Evolutionary conservation across 345 rosid genomes (phyloP).

Genomic region (Abelmoschus esculentus): DNA sequence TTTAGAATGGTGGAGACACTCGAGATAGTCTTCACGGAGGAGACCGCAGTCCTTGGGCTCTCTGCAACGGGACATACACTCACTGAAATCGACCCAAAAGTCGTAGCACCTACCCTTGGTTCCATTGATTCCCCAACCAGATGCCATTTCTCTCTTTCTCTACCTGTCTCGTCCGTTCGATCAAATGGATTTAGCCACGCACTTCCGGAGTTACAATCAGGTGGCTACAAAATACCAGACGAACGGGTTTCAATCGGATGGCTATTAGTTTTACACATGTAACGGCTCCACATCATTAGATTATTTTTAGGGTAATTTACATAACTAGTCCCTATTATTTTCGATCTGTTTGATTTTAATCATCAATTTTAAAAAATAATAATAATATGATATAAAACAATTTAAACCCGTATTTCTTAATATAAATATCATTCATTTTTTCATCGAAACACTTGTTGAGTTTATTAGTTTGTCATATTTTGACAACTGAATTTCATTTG

Average conservation of each 20-base stretch:
- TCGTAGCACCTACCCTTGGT: constrained; percentile 94
- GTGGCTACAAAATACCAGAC: neutral
- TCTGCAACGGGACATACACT: constrained; percentile 88
- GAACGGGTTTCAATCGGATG: neutral
- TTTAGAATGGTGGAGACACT: constrained; percentile 99
- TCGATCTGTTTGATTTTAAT: too few relatives aligned
- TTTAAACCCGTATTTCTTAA: too few relatives aligned
- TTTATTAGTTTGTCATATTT: too few relatives aligned
- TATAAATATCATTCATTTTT: too few relatives aligned
- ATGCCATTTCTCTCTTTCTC: constrained; percentile 46
- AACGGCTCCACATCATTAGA: neutral
- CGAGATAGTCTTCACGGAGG: constrained; percentile 91
- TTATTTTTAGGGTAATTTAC: too few relatives aligned
- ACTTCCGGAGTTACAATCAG: neutral
- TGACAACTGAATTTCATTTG: too few relatives aligned
- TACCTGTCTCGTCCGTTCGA: neutral
- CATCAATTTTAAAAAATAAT: too few relatives aligned
- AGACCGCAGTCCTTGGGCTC: constrained; percentile 90
- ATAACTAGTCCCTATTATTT: too few relatives aligned
- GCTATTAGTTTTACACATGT: neutral
- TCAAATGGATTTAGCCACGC: neutral
- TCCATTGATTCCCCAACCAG: constrained; percentile 97
- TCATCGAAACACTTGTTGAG: too few relatives aligned
- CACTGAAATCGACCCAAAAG: constrained; percentile 88
- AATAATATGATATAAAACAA: too few relatives aligned